Evolutionary conservation across 106 monocot genomes (phyloP).

Genomic region (Platanthera guangdongensis): DNA sequence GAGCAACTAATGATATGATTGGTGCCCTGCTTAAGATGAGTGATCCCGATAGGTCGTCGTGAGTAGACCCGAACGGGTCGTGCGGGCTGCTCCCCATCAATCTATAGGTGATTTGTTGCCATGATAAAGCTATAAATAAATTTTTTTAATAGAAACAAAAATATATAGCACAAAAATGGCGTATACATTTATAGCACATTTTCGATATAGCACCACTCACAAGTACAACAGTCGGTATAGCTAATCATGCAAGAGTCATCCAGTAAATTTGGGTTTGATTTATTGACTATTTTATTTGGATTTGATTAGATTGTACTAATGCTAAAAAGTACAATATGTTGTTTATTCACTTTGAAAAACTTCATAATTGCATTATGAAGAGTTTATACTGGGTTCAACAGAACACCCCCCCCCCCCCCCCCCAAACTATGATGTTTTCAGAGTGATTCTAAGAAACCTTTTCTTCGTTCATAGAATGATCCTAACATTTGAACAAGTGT

Average conservation of each 20-base stretch:
- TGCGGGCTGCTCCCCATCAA: too few relatives aligned
- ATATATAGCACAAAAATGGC: neutral
- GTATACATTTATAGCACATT: neutral
- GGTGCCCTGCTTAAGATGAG: too few relatives aligned
- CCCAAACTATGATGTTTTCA: neutral
- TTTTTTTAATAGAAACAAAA: neutral
- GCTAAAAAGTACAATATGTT: neutral
- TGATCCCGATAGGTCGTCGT: too few relatives aligned
- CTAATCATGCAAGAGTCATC: neutral
- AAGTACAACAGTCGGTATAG: neutral
- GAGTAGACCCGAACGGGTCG: too few relatives aligned
- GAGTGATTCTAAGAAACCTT: neutral
- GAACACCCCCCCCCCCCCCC: too few relatives aligned
- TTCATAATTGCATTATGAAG: neutral
- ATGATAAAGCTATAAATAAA: too few relatives aligned
- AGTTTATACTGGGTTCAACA: neutral
- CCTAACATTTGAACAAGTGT: too few relatives aligned
- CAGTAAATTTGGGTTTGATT: neutral
- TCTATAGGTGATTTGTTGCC: too few relatives aligned
- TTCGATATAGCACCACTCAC: neutral
- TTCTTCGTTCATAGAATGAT: neutral
- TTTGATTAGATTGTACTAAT: neutral
- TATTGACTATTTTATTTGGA: neutral
- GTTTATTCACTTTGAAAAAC: neutral
- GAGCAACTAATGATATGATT: too few relatives aligned